Evolutionary conservation across 2,329 filamentous ascomycete genomes (phyloP), one percentile per base, ranked within the genome.

Genomic region (Knufia fluminis): DNA sequence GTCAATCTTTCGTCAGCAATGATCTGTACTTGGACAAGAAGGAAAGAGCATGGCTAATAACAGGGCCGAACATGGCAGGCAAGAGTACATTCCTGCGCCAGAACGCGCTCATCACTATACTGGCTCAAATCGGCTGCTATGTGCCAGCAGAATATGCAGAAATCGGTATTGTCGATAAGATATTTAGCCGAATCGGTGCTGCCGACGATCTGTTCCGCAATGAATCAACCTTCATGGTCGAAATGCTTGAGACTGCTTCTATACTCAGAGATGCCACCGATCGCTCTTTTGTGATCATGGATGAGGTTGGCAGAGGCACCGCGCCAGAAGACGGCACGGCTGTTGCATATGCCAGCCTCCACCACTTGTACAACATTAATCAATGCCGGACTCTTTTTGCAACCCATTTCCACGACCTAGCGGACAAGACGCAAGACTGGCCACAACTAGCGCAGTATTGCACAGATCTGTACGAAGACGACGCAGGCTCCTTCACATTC

Each of bases 151-250:
- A 83, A 20, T 86, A 87, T 64, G 91, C 88, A 2, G 81, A 87
- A 59, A 76, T 98, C 22, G 90, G 91, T 1, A 74, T 98, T 38
- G 89, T 96, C n/a, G 92, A 98, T 68, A 88, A 91, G 60, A 84
- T 98, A 48, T 97, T 94, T 71, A 92, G 85, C 62, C 86, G 92
- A 63, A 85, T 94, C 19, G 92, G 92, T 1, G 94, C 89, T 1
- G 92, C 91, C 1, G 94, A 98, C 66, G 91, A 95, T 64, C 74
- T 98, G n/a, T 96, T 86, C 70, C 80, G 82, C 45, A 86, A 95
- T 69, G 90, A 97, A 66, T 95, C 88, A 47, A 98, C 94, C 0
- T 98, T 98, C 68, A 97, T 98, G 92, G 88, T 97, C 1, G 92
- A 98, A 70, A 98, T 98, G 92, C 77, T 96, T 1, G 92, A 98